phyloP scores from a whole-genome alignment of 768 basidiomycete species.

The Cystofilobasidium macerans region DNA sequence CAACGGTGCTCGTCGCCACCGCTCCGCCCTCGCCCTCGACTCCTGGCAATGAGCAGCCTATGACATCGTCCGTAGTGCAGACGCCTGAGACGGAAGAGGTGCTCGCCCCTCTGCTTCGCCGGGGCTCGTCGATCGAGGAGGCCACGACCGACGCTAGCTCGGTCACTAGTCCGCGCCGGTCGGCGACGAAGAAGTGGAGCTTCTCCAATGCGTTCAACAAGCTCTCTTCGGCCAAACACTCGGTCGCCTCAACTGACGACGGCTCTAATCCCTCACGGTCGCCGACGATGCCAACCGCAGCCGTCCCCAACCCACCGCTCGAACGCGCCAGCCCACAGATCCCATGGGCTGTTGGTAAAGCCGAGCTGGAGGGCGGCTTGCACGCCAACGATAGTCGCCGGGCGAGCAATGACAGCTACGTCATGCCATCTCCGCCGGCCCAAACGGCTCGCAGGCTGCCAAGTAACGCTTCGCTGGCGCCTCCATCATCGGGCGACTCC shows the following conservation, averaged over 20 bases:
- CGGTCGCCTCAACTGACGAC: slow-evolving; percentile 1
- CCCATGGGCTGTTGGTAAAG: slow-evolving; percentile 25
- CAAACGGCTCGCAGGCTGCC: slow-evolving; percentile 26
- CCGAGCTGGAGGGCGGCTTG: slow-evolving; percentile 21
- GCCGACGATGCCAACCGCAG: neutral
- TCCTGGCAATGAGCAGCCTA: too few species aligned
- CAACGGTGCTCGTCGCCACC: slow-evolving; percentile 50
- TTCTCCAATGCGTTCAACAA: slow-evolving; percentile 61
- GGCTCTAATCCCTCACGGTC: neutral
- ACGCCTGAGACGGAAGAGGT: slow-evolving; percentile 41
- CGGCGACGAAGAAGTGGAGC: slow-evolving; percentile 94
- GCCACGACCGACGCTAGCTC: neutral
- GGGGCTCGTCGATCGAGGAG: slow-evolving; percentile 2
- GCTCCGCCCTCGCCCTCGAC: too few species aligned
- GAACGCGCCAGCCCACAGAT: neutral
- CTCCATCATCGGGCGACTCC: neutral
- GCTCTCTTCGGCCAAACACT: slow-evolving; percentile 21
- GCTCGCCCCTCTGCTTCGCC: slow-evolving; percentile 29
- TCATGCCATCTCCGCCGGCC: slow-evolving; percentile 18
- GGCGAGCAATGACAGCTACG: slow-evolving; percentile 41
- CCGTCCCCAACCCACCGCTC: neutral
- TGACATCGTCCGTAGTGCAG: slow-evolving; percentile 23
- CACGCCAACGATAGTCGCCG: slow-evolving; percentile 46
- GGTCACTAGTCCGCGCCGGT: neutral
- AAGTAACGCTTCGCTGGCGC: slow-evolving; percentile 22